Base-by-base conservation (phyloP, 192 early-diverging fungal species). In the Linnemannia schmuckeri region DNA sequence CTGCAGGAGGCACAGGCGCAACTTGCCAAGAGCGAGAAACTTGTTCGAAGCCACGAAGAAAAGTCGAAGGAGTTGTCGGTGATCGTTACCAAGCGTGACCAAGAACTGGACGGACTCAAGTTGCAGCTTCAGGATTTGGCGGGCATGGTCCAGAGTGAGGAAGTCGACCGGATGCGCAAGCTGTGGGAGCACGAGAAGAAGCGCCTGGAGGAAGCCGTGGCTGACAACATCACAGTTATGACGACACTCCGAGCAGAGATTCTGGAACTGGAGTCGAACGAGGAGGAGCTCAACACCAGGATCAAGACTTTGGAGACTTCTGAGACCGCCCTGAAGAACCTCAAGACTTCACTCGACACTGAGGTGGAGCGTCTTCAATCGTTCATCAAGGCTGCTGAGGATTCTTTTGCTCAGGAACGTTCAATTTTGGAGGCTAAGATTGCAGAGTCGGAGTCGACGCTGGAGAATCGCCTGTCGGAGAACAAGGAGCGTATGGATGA, bases 151-250 rank as follows among this genome's bases (percentile, higher is more conserved):
- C 82, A 81, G 76, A 89, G 89, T 30, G 90, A 91, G 30, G 90
- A 91, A 74, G 81, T 92, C 0, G 90, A 91, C 49, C 91, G 89
- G 27, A 82, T 93, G 46, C 90, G 91, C 70, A 78, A 84, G 40
- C 79, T 92, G 5, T 92, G 89, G 88, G 91, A 92, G 44, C 82
- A 80, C 5, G 92, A 93, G 47, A 89, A 88, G 76, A 88, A 90
- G 42, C 80, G 90, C 24, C 63, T 92, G 0, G 85, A 90, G 63
- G 90, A 90, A 17, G 82, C 71, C 30, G 70, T 88, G 13, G 52
- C 76, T 9, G 79, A 91, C 41, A 72, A 88, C 30, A 89, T 91
- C 18, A 84, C 79, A 8, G 74, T 90, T 20, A 83, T 89, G 18
- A 76, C 88, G 17, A 78, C 76, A 1, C 79, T 89, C 7, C 82